Evolutionary conservation across 2,329 filamentous ascomycete species (phyloP), one percentile per base, ranked within the genome.

Genomic region (Fusarium euwallaceae): DNA sequence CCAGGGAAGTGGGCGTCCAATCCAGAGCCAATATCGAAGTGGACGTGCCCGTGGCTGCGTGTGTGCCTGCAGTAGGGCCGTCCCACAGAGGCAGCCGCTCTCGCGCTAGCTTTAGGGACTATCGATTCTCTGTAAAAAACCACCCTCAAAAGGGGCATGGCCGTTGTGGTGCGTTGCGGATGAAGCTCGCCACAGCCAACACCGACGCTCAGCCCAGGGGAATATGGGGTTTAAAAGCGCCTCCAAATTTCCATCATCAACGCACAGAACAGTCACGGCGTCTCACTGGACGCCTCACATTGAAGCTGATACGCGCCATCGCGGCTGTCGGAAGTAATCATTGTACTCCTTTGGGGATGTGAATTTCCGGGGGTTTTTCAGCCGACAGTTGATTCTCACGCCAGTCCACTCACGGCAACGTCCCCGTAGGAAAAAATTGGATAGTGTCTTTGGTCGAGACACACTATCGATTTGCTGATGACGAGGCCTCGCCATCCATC

Each of bases 71-170:
- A 75, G 69, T 67, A 75, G 68, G 60, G 36, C 41, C 45, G 45
- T 56, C 32, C 61, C 64, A 64, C 53, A 32, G 53, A n/a, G 43
- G 43, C 41, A 63, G 45, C 34, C 41, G 64, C 59, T 24, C 43
- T 53, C 58, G 41, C 24, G 32, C 36, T 78, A 78, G 76, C 66
- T 71, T 45, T 64, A 72, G 71, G 69, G 29, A 78, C 75, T 77
- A 77, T 77, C 70, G 75, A 72, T 72, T 68, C 68, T 51, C 29
- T 63, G 74, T 34, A 32, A 24, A 24, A 55, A 51, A 29, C 55
- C 43, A 39, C 43, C 51, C 59, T 39, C 60, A 59, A 60, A 8
- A 41, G 67, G 55, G 24, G 24, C 48, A 53, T 48, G 43, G 24
- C 48, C 48, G 48, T 53, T 53, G 9, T 6, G 24, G 1, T 51